Base-by-base conservation (phyloP, 129 eudicot genomes). In the Sambucus nigra region DNA sequence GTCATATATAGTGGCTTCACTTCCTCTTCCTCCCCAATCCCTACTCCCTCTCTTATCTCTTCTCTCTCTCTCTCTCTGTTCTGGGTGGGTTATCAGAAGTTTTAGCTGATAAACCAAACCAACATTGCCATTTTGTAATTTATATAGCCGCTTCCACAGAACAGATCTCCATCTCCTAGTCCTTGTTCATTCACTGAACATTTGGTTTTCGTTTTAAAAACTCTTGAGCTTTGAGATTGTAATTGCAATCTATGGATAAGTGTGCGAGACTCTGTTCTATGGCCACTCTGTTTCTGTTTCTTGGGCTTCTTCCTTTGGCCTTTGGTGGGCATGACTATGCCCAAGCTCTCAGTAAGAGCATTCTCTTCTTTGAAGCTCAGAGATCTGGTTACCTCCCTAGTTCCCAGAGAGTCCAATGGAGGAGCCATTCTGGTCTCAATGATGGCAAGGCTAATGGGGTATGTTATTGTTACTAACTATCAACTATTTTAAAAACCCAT, bases 281-380 rank as follows among this genome's bases (percentile, higher is more conserved):
- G 61, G 80, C 73, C 57, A 33, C 80, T 52, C 75, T 85, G 95
- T 51, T 83, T 66, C 22, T 91, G 38, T 26, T 81, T 0, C 26
- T 76, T 19, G 76, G 42, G 42, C 6, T 35, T 35, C 42, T 70
- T 23, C 83, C 86, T 10, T 52, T 70, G 65, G 80, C 83, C 57
- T 56, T 77, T 38, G 86, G 74, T 28, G 70, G 81, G 19, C 98
- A 91, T 62, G 70, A 92, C 53, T 92, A 92, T 67, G 91, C 76
- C 5, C 67, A 82, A 45, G 99, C 99, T n/a, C 75, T 92, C 11
- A 61, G 73, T 19, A 82, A 86, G 60, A 80, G 95, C 86, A 60
- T 92, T 65, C 77, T 86, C 57, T 92, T 86, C 67, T 92, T 76
- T 48, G 99, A 92, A 70, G 99, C 99, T 52, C 99, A 92, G 61